Evolutionary conservation across 164 flowering plant genomes (phyloP).

Genomic region (Pachysandra terminalis): DNA sequence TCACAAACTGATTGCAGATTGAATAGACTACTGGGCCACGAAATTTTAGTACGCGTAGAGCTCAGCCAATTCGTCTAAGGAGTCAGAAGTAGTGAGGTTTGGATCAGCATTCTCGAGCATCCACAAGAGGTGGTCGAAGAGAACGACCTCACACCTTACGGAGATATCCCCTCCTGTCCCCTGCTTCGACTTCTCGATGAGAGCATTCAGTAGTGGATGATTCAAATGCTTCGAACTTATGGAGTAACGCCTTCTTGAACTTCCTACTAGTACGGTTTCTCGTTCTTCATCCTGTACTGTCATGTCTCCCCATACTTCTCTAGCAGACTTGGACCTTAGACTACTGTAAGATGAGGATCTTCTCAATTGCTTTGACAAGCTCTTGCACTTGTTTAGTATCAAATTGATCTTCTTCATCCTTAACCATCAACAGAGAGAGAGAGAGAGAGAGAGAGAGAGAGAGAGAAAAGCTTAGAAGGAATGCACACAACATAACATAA

Average conservation of each 20-base stretch:
- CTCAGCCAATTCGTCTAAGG: constrained; percentile 61
- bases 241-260: constrained; percentile 51
- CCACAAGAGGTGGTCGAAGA: constrained; percentile 87
- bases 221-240: constrained; percentile 51
- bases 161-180: constrained; percentile 17
- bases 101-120: constrained; percentile 75
- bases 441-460: constrained; percentile 22
- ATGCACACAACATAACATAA: neutral
- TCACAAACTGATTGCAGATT: too few relatives aligned
- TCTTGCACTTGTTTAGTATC: constrained; percentile 69
- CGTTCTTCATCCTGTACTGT: constrained; percentile 7
- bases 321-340: constrained; percentile 55
- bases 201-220: constrained; percentile 61
- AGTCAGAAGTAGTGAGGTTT: constrained; percentile 33
- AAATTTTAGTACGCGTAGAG: constrained; percentile 40
- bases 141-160: constrained; percentile 71
- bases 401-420: constrained; percentile 64
- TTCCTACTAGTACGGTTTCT: constrained; percentile 50
- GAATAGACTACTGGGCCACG: neutral
- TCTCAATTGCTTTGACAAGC: constrained; percentile 59
- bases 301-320: constrained; percentile 27
- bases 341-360: constrained; percentile 62
- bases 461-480: constrained; percentile 5
- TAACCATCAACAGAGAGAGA: neutral
- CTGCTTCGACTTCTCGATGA: constrained; percentile 46